Conservation (phyloP, 2,329 filamentous ascomycete species). For the Penicillium psychrosexuale region DNA sequence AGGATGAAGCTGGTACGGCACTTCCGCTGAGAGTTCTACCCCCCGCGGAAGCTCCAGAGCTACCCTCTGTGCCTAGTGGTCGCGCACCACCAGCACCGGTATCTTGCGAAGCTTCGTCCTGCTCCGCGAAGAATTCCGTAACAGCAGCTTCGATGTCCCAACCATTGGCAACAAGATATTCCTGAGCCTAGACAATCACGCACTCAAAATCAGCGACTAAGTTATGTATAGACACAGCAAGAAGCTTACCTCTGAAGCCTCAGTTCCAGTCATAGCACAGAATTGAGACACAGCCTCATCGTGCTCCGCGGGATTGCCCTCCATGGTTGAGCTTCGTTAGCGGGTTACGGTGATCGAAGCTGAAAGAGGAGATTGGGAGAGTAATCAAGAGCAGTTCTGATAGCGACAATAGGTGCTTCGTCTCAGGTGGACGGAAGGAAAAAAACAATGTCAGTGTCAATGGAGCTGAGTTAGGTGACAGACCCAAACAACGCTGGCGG, state of each 20-base stretch:
- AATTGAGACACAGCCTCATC: slow-evolving; percentile 53
- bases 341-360: background rate
- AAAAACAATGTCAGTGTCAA: background rate
- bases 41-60: slow-evolving; percentile 19
- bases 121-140: slow-evolving; percentile 58
- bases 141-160: slow-evolving; percentile 66
- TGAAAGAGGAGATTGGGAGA: background rate
- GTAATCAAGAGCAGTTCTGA: background rate
- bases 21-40: slow-evolving; percentile 36
- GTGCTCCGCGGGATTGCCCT: slow-evolving; percentile 34
- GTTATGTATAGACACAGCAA: no score
- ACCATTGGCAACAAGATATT: slow-evolving; percentile 62
- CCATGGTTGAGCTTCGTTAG: slow-evolving; percentile 28
- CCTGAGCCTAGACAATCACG: slow-evolving; percentile 54
- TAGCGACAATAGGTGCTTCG: background rate
- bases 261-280: slow-evolving; percentile 54
- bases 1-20: slow-evolving; percentile 29
- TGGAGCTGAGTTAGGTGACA: background rate
- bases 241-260: slow-evolving; percentile 47
- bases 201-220: background rate
- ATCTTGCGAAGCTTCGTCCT: slow-evolving; percentile 40
- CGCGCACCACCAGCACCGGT: slow-evolving; percentile 27
- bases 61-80: slow-evolving; percentile 23
- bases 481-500: background rate
- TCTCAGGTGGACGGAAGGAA: background rate